Conservation (phyloP, 2,329 filamentous ascomycete species). For the Hysterium pulicare region DNA sequence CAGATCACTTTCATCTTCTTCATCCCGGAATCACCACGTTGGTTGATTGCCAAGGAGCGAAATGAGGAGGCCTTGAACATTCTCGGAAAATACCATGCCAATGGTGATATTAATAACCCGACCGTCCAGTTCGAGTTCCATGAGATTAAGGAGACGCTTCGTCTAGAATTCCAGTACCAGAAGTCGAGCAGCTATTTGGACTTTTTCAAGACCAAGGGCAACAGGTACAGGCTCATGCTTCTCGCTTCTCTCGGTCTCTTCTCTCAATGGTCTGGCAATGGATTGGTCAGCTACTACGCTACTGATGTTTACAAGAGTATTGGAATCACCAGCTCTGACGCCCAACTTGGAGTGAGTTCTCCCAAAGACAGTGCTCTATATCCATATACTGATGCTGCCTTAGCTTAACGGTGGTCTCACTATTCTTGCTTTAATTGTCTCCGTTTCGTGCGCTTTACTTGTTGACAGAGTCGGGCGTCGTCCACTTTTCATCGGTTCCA, state of each 20-base stretch:
- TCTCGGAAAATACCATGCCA: slow-evolving; percentile 54
- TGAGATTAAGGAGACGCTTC: slow-evolving; percentile 50
- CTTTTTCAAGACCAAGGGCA: slow-evolving; percentile 40
- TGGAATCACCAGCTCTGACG: slow-evolving; percentile 51
- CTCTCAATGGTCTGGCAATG: slow-evolving; percentile 67
- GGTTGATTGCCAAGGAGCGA: slow-evolving; percentile 61
- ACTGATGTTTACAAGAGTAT: slow-evolving; percentile 60
- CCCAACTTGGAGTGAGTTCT: slow-evolving; percentile 45
- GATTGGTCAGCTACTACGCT: slow-evolving; percentile 65
- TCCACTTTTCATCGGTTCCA: slow-evolving; percentile 40
- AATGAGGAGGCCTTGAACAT: slow-evolving; percentile 64
- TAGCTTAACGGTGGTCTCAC: slow-evolving; percentile 37
- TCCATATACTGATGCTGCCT: too few relatives aligned
- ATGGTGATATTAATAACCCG: slow-evolving; percentile 42
- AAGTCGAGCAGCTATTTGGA: slow-evolving; percentile 43
- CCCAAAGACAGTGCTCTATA: too few relatives aligned
- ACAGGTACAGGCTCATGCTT: slow-evolving; percentile 32
- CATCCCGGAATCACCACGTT: slow-evolving; percentile 65
- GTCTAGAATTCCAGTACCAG: slow-evolving; percentile 47
- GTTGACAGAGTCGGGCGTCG: slow-evolving; percentile 42
- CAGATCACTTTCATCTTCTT: slow-evolving; percentile 49
- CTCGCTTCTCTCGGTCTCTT: slow-evolving; percentile 63
- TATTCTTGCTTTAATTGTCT: slow-evolving; percentile 35
- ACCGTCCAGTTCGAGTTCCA: slow-evolving; percentile 48
- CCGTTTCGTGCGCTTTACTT: slow-evolving; percentile 35